phyloP scores from a whole-genome alignment of 164 flowering plant species.

The Chloranthus sessilifolius region DNA sequence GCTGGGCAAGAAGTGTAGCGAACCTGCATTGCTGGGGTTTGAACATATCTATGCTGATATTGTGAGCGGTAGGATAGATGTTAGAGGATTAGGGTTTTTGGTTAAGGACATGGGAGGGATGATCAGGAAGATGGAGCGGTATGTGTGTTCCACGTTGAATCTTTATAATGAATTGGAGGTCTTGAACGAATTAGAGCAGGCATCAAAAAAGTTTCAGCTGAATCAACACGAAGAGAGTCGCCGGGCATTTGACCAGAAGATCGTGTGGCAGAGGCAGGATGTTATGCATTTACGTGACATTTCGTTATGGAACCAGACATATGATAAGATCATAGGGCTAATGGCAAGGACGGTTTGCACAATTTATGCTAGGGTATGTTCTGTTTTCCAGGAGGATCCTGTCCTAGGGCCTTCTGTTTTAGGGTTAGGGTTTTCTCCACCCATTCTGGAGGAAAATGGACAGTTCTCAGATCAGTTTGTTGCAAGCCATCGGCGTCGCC shows the following conservation, averaged over 20 bases:
- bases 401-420: conserved; percentile 46
- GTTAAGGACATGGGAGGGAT: conserved; percentile 95
- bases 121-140: conserved; percentile 88
- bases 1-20: conserved; percentile 77
- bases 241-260: conserved; percentile 74
- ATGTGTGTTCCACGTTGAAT: conserved; percentile 53
- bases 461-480: conserved; percentile 24
- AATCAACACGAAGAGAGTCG: conserved; percentile 73
- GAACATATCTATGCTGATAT: conserved; percentile 90
- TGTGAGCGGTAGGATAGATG: conserved; percentile 56
- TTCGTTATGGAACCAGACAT: conserved; percentile 86
- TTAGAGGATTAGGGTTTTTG: conserved; percentile 75
- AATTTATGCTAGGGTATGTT: conserved; percentile 53
- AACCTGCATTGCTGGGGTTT: conserved; percentile 81
- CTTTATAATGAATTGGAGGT: conserved; percentile 78
- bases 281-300: conserved; percentile 66
- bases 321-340: conserved; percentile 77
- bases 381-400: too few species aligned
- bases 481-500: conserved; percentile 15
- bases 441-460: conserved; percentile 21
- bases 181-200: conserved; percentile 75
- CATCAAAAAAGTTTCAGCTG: conserved; percentile 65
- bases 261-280: conserved; percentile 84
- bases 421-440: conserved; percentile 12
- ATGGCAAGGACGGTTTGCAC: conserved; percentile 89